Evolutionary conservation across 495 filamentous ascomycete genomes (phyloP).

Genomic region (Penicillium samsonianum): DNA sequence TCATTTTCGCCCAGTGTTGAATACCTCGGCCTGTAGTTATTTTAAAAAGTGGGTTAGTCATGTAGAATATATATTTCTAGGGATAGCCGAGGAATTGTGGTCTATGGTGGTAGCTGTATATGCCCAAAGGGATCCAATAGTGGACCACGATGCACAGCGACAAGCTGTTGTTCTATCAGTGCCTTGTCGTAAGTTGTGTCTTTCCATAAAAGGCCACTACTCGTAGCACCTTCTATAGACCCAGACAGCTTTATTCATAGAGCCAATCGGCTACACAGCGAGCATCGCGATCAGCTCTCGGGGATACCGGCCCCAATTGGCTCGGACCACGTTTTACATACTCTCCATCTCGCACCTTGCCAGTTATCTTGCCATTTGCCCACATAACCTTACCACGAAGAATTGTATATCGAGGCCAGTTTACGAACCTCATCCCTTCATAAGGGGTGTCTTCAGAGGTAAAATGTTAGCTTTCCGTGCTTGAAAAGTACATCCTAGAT

Average conservation of each 20-base stretch:
- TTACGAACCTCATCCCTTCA: conserved; percentile 54
- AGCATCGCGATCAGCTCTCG: conserved; percentile 10
- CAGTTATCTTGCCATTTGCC: conserved; percentile 51
- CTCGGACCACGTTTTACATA: conserved; percentile 52
- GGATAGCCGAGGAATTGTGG: too few species aligned
- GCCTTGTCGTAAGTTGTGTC: too few species aligned
- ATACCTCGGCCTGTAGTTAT: too few species aligned
- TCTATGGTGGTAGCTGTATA: too few species aligned
- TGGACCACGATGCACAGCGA: too few species aligned
- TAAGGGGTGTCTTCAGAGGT: conserved; percentile 50
- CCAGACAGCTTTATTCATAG: conserved; percentile 12
- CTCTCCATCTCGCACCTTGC: conserved; percentile 51
- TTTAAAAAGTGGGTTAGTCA: too few species aligned
- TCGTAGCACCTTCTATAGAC: too few species aligned
- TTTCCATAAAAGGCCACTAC: too few species aligned
- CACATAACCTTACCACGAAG: conserved; percentile 60
- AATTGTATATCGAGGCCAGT: conserved; percentile 64
- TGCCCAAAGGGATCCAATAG: too few species aligned
- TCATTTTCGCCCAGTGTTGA: too few species aligned
- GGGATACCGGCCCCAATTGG: conserved; percentile 6
- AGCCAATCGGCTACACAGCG: conserved; percentile 17
- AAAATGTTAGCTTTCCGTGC: not conserved
- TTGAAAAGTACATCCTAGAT: not conserved
- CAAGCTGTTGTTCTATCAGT: too few species aligned
- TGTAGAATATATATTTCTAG: too few species aligned